Percentiles rank a stretch among this genome's conserved stretches.
Conservation (phyloP, 495 filamentous ascomycete genomes). For the Aspergillus bertholletiae region DNA sequence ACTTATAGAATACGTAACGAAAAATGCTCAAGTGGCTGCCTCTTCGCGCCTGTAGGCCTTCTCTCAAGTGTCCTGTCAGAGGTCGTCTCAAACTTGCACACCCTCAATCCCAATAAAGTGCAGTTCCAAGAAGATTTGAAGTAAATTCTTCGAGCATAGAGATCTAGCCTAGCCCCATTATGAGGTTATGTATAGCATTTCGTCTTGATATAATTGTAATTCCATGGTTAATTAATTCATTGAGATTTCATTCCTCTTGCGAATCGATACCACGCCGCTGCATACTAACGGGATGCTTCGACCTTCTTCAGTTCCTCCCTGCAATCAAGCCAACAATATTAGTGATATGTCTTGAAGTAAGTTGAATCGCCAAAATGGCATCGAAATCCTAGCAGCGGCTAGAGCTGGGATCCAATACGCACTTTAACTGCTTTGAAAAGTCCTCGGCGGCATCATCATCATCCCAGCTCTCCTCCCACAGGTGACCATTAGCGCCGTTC, state of each 20-base stretch:
- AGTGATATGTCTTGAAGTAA: background rate
- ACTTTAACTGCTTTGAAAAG: conserved; percentile 95
- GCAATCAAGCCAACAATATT: conserved; percentile 3
- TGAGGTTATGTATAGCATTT: background rate
- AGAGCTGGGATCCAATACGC: conserved; percentile 28
- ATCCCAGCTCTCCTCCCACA: conserved; percentile 99
- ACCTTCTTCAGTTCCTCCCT: conserved; percentile 98
- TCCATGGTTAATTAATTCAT: background rate
- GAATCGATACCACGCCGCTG: background rate
- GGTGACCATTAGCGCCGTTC: conserved; percentile 62
- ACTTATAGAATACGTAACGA: background rate
- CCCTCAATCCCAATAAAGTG: background rate
- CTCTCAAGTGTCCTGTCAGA: background rate
- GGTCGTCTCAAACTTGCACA: too few relatives aligned
- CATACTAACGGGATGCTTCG: conserved; percentile 47
- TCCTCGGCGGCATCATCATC: conserved; percentile 97
- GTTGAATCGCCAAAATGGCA: background rate
- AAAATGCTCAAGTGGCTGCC: background rate
- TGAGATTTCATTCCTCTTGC: background rate
- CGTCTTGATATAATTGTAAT: background rate
- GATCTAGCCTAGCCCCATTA: background rate
- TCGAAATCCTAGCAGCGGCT: background rate
- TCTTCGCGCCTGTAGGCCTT: background rate
- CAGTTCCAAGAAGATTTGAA: background rate
- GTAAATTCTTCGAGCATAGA: background rate